Evolutionary conservation across 495 filamentous ascomycete species (phyloP).

Genomic region (Physcia stellaris): DNA sequence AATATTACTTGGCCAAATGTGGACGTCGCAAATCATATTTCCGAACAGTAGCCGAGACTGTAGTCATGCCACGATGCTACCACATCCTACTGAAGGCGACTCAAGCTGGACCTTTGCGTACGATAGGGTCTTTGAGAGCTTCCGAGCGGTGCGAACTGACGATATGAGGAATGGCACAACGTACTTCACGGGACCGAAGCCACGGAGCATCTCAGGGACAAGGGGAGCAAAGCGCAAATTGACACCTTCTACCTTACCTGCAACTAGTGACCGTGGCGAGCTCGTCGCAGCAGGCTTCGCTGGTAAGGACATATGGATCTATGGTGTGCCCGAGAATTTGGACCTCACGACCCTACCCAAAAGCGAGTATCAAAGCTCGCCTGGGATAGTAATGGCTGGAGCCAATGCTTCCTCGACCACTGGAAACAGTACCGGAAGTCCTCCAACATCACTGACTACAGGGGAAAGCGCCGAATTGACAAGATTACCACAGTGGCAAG

Average conservation of each 20-base stretch:
- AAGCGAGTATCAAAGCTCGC: slow-evolving; percentile 9
- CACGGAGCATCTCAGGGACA: slow-evolving; percentile 8
- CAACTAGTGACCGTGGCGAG: slow-evolving; percentile 53
- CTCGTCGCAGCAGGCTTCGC: slow-evolving; percentile 65
- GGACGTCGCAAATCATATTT: slow-evolving; percentile 83
- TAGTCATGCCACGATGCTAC: slow-evolving; percentile 61
- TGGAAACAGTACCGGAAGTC: slow-evolving; percentile 3
- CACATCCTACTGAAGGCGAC: slow-evolving; percentile 55
- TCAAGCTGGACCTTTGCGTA: slow-evolving; percentile 70
- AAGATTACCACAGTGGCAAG: slow-evolving; percentile 51
- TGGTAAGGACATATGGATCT: slow-evolving; percentile 62
- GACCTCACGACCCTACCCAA: slow-evolving; percentile 31
- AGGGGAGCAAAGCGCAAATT: slow-evolving; percentile 24
- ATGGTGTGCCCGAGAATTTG: slow-evolving; percentile 63
- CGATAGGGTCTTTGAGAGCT: slow-evolving; percentile 61
- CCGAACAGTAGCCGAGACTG: slow-evolving; percentile 63
- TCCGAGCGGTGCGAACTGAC: slow-evolving; percentile 61
- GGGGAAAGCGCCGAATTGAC: slow-evolving; percentile 13
- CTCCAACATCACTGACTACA: slow-evolving; percentile 12
- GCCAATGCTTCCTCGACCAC: slow-evolving; percentile 7
- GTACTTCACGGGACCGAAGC: slow-evolving; percentile 63
- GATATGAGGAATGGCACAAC: slow-evolving; percentile 63
- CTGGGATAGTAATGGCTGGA: slow-evolving; percentile 5
- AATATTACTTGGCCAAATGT: slow-evolving; percentile 61
- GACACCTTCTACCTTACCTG: slow-evolving; percentile 54